Evolutionary conservation across 441 rosid genomes (phyloP).

Genomic region (Cnidoscolus chayamansa): DNA sequence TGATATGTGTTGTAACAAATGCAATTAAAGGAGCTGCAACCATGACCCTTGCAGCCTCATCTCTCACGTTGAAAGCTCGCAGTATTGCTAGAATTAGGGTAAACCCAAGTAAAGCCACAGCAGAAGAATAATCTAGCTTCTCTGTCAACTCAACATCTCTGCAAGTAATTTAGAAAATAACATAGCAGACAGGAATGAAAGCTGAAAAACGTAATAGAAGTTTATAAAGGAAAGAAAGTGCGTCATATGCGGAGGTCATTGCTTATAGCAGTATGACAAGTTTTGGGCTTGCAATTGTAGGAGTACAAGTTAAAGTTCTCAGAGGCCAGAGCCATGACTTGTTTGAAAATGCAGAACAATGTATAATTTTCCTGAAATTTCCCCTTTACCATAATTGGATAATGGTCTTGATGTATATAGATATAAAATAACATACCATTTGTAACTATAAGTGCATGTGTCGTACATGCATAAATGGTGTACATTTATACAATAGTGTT

Average conservation of each 20-base stretch:
- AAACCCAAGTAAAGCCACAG: constrained; percentile 82
- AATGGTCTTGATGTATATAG: not conserved
- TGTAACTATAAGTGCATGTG: not conserved
- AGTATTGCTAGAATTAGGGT: constrained; percentile 67
- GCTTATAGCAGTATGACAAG: not conserved
- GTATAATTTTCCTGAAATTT: not conserved
- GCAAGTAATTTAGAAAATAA: constrained; percentile 25
- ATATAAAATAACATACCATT: not conserved
- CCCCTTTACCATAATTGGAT: not conserved
- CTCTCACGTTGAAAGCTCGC: constrained; percentile 66
- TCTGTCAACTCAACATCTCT: constrained; percentile 88
- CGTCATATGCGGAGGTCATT: not conserved
- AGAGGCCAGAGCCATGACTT: not conserved
- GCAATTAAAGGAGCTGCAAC: constrained; percentile 86
- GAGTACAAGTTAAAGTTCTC: not conserved
- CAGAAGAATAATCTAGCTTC: constrained; percentile 77
- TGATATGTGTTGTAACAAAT: constrained; percentile 75
- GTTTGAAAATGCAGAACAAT: not conserved
- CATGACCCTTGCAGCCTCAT: constrained; percentile 89
- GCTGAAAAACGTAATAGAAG: not conserved
- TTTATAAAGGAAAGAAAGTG: not conserved
- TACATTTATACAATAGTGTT: not conserved
- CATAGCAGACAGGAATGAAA: constrained; percentile 8
- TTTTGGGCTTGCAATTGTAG: not conserved
- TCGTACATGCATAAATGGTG: not conserved